A percentile compares a stretch with the other conserved stretches of the same genome.
Evolutionary conservation across 2,329 filamentous ascomycete genomes (phyloP).

Genomic region (Aureobasidium leucospermi): DNA sequence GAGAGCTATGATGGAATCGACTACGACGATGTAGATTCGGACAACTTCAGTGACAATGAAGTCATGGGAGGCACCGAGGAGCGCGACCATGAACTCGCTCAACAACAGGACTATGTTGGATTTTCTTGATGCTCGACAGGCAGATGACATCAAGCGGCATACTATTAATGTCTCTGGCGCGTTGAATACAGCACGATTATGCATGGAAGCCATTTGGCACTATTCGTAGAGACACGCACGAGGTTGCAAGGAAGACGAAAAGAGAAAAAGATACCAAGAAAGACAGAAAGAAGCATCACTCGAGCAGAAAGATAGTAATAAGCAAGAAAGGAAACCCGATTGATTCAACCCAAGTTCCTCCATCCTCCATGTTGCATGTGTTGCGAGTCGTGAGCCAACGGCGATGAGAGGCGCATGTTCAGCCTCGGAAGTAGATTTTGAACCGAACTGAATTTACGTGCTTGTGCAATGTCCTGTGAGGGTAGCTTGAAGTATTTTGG

Average conservation of each 20-base stretch:
- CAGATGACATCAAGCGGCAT: background rate
- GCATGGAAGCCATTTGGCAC: background rate
- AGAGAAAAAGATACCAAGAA: background rate
- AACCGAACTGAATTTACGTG: background rate
- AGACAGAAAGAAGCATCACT: background rate
- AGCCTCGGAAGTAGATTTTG: too few species aligned
- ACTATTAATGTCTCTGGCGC: background rate
- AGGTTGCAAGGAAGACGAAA: background rate
- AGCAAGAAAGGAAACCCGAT: background rate
- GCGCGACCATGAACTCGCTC: conserved; percentile 40
- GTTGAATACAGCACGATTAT: background rate
- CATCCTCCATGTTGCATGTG: too few species aligned
- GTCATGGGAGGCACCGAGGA: conserved; percentile 27
- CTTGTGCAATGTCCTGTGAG: background rate
- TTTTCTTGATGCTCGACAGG: conserved; percentile 27
- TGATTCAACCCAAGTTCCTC: background rate
- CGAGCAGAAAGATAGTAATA: background rate
- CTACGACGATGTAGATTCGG: conserved; percentile 74
- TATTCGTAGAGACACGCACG: background rate
- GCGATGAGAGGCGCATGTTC: background rate
- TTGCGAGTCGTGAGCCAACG: background rate
- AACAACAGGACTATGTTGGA: conserved; percentile 48
- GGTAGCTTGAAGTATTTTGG: background rate
- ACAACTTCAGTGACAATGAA: conserved; percentile 43
- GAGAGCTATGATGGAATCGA: conserved; percentile 56